These are phyloP conservation scores for Fusarium multiceps DNA, from an alignment of 2,329 filamentous ascomycete species.

Conservation along the genomic window DNA sequence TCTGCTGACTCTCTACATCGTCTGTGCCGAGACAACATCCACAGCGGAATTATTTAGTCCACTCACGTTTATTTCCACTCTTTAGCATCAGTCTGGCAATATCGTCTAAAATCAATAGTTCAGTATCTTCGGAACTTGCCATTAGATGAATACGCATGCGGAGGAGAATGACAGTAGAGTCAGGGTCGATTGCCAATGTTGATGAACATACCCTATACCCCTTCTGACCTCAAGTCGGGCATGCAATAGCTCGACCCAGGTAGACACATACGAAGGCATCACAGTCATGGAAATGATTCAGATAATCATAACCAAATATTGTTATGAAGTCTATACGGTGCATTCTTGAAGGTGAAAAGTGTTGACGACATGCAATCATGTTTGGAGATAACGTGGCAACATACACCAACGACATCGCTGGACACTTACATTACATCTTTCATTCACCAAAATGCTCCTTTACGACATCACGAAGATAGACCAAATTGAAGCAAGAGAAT, in stretches of 20 bases:
- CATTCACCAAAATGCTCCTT: background rate
- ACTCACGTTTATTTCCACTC: background rate
- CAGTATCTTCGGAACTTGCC: background rate
- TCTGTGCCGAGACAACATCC: background rate
- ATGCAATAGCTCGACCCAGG: background rate
- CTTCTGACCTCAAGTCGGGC: background rate
- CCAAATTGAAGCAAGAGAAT: background rate
- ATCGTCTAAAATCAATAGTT: background rate
- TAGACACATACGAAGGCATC: fast-evolving
- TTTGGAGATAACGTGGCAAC: fast-evolving
- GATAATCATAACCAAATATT: background rate
- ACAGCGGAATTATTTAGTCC: background rate
- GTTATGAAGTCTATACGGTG: background rate
- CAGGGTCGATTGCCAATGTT: background rate
- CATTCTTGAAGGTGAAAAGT: fast-evolving
- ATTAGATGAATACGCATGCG: background rate
- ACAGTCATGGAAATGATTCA: background rate
- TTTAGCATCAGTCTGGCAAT: background rate
- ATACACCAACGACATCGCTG: background rate
- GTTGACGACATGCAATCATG: background rate
- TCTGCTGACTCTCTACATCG: background rate
- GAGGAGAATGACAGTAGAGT: background rate
- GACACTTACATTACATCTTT: background rate
- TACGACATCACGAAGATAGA: background rate
- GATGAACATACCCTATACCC: background rate